Conservation (phyloP, 2,329 filamentous ascomycete genomes). For the Orbilia ellipsospora region DNA sequence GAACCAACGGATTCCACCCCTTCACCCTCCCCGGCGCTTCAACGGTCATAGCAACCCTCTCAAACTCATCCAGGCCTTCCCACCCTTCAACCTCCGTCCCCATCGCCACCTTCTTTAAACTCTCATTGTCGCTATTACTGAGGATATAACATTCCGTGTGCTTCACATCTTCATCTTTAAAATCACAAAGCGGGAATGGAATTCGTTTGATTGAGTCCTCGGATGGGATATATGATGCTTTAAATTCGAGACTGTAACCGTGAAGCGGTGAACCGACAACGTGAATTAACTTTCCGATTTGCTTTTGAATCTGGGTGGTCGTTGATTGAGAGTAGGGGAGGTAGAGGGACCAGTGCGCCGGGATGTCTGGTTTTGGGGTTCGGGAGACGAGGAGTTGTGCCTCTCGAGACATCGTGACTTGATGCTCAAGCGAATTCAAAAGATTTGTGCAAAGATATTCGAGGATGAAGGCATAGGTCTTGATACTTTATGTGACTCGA, state of each 20-base stretch:
- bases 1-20: conserved; percentile 31
- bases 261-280: conserved; percentile 27
- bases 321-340: conserved; percentile 21
- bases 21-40: conserved; percentile 12
- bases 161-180: conserved; percentile 17
- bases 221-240: conserved; percentile 18
- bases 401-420: conserved; percentile 18
- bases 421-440: too few relatives aligned
- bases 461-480: too few relatives aligned
- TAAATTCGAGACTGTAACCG: conserved; percentile 27
- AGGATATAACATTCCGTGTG: conserved; percentile 17
- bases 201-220: conserved; percentile 22
- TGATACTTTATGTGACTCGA: too few relatives aligned
- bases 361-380: conserved; percentile 32
- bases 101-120: neutral
- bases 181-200: conserved; percentile 20
- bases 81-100: conserved; percentile 9
- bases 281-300: conserved; percentile 32
- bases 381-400: conserved; percentile 30
- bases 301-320: conserved; percentile 4
- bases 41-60: conserved; percentile 17
- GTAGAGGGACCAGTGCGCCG: conserved; percentile 37
- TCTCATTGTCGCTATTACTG: neutral
- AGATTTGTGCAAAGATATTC: too few relatives aligned
- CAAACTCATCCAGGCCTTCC: conserved; percentile 7